Evolutionary conservation across 2,329 filamentous ascomycete species (phyloP), one percentile per base, ranked within the genome.

Genomic region (Thielaviopsis musarum): DNA sequence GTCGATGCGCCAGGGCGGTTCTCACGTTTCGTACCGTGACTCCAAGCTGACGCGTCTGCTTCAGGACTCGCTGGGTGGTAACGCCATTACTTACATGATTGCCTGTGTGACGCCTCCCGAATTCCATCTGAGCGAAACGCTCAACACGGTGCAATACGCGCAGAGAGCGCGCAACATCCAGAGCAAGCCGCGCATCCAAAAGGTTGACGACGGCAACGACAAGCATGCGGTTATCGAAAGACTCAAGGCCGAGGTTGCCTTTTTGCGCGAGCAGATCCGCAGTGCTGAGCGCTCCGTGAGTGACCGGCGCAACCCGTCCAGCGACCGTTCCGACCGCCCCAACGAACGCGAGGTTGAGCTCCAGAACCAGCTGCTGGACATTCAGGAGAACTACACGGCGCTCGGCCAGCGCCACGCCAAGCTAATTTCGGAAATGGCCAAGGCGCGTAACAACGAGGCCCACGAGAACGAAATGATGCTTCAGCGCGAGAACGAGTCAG

Each of bases 81-180:
- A 95, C 69, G 93, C 93, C 41, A 95, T 96, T 69, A 98, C 93
- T 0, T 98, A 97, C 73, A 97, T 98, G 93, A 93, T 98, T 73
- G 93, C 93, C 9, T 98, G 93, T 72, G 91, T 98, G 30, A 98
- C 91, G 0, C 91, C 91, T 0, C 89, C 91, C 15, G 91, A 96
- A 69, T 98, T 98, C 69, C 93, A 98, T 70, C 76, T 98, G 52
- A 97, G 91, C 73, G 93, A 98, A 73, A 97, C 94, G 0, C 76
- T 98, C 61, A 98, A 98, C 70, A 98, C 93, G 0, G 88, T 98
- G 22, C 88, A 96, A 70, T 98, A 98, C 72, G 93, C 93, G 6
- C 93, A 97, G 73, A 83, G 93, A 64, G 94, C 93, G 63, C 85
- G 93, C 64, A 90, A 91, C 1, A 98, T 98, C 62, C 93, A 98